phyloP scores from a whole-genome alignment of 305 asterid genomes.

The Ilex paraguariensis region DNA sequence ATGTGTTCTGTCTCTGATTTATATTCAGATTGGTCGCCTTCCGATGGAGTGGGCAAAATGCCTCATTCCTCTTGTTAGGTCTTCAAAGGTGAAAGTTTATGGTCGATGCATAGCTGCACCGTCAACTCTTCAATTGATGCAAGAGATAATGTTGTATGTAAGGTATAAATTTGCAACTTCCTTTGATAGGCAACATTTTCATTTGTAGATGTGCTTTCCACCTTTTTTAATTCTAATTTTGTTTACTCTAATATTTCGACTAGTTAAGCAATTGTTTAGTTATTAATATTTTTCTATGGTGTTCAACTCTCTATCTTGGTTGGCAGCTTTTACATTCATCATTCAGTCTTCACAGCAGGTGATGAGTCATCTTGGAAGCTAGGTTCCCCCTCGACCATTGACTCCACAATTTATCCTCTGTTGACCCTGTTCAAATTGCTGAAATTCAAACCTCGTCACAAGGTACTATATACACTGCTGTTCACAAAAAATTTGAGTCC shows the following conservation, averaged over 20 bases:
- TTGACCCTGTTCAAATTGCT: conserved; percentile 54
- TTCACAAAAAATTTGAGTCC: background rate
- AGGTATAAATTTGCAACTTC: conserved; percentile 38
- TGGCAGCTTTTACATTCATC: conserved; percentile 60
- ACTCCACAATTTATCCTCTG: conserved; percentile 65
- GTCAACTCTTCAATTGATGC: conserved; percentile 53
- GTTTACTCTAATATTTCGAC: background rate
- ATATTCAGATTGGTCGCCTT: conserved; percentile 67
- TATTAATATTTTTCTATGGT: too few species aligned
- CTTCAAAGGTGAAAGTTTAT: conserved; percentile 68
- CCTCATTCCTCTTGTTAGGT: conserved; percentile 73
- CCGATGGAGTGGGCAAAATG: conserved; percentile 92
- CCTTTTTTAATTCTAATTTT: background rate
- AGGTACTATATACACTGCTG: conserved; percentile 31
- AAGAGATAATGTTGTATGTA: conserved; percentile 69
- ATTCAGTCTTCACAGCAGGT: conserved; percentile 44
- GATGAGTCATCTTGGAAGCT: conserved; percentile 70
- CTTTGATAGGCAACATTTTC: background rate
- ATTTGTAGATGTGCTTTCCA: background rate
- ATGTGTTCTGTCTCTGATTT: background rate
- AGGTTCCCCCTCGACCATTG: conserved; percentile 43
- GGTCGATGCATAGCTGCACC: conserved; percentile 82
- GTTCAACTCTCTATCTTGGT: background rate
- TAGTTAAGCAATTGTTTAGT: background rate
- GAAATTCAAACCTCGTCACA: conserved; percentile 49